phyloP scores from a whole-genome alignment of 2,329 filamentous ascomycete genomes.

The Ophiostoma populinum region DNA sequence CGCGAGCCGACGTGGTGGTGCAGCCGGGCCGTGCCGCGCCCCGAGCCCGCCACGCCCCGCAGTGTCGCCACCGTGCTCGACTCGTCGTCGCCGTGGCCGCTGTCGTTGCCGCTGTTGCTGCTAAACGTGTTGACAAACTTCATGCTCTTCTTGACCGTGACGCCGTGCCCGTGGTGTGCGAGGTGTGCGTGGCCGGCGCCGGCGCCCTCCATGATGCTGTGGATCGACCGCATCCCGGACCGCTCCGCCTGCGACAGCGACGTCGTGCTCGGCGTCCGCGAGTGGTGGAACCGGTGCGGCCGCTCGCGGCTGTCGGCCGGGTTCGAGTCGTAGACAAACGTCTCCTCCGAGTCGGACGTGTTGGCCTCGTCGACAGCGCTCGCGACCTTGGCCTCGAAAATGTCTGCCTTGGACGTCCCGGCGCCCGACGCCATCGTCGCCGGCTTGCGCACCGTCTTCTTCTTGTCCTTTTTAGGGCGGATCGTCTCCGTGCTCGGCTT shows the following conservation, averaged over 20 bases:
- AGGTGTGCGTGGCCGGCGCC: slow-evolving; percentile 17
- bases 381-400: slow-evolving; percentile 93
- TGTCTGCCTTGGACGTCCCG: slow-evolving; percentile 90
- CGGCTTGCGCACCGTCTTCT: slow-evolving; percentile 59
- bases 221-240: slow-evolving; percentile 43
- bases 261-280: slow-evolving; percentile 82
- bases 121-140: slow-evolving; percentile 84
- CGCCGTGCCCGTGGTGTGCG: no score
- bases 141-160: slow-evolving; percentile 78
- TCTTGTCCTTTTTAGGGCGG: slow-evolving; percentile 83
- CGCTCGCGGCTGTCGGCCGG: slow-evolving; percentile 51
- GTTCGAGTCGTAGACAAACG: slow-evolving; percentile 97
- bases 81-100: slow-evolving; percentile 44
- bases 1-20: slow-evolving; percentile 52
- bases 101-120: slow-evolving; percentile 35
- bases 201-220: slow-evolving; percentile 41
- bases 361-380: slow-evolving; percentile 91
- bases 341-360: slow-evolving; percentile 94
- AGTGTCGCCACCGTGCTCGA: slow-evolving; percentile 42
- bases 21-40: slow-evolving; percentile 51
- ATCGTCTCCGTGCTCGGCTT: slow-evolving; percentile 95
- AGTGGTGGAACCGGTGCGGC: slow-evolving; percentile 57
- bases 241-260: slow-evolving; percentile 55
- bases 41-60: slow-evolving; percentile 44
- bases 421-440: slow-evolving; percentile 52